Conservation (phyloP, 2,329 filamentous ascomycete species). For the Aspergillus sp. region DNA sequence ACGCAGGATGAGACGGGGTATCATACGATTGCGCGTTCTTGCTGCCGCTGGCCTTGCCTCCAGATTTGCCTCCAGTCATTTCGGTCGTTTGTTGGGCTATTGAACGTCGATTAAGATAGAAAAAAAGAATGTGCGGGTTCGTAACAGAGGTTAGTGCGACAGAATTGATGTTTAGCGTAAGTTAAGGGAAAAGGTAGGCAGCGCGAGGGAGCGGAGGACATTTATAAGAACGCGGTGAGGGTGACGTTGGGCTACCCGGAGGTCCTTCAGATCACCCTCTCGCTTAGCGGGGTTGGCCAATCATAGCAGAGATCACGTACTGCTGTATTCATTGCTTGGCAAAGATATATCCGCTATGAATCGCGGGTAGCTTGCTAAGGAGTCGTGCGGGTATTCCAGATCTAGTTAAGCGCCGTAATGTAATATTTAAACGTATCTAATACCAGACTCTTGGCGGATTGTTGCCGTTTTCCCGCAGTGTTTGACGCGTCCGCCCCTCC, state of each 20-base stretch:
- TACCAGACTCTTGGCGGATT: conserved; percentile 17
- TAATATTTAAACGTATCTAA: conserved; percentile 9
- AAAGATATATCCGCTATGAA: conserved; percentile 9
- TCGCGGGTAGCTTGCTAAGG: background rate
- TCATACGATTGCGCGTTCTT: conserved; percentile 99
- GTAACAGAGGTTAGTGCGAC: background rate
- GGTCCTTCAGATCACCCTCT: conserved; percentile 42
- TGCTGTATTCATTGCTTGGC: conserved; percentile 10
- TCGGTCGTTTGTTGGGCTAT: conserved; percentile 39
- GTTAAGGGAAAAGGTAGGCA: conserved; percentile 24
- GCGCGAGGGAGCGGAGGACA: conserved; percentile 28
- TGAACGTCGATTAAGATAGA: conserved; percentile 6
- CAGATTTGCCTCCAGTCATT: conserved; percentile 99
- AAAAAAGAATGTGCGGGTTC: background rate
- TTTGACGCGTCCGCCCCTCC: conserved; percentile 16
- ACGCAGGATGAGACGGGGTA: background rate
- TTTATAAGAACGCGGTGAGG: conserved; percentile 40
- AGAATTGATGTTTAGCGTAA: conserved; percentile 12
- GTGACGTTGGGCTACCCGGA: conserved; percentile 38
- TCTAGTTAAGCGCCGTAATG: conserved; percentile 23
- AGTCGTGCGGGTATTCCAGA: conserved; percentile 14
- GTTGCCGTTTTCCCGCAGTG: conserved; percentile 3
- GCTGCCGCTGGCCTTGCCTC: conserved; percentile 97
- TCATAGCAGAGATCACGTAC: conserved; percentile 30
- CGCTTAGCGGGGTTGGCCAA: conserved; percentile 37